Percentiles rank a stretch among this genome's conserved stretches.
Evolutionary conservation across 2,329 filamentous ascomycete genomes (phyloP).

Genomic region (Curvularia eragrostidis): DNA sequence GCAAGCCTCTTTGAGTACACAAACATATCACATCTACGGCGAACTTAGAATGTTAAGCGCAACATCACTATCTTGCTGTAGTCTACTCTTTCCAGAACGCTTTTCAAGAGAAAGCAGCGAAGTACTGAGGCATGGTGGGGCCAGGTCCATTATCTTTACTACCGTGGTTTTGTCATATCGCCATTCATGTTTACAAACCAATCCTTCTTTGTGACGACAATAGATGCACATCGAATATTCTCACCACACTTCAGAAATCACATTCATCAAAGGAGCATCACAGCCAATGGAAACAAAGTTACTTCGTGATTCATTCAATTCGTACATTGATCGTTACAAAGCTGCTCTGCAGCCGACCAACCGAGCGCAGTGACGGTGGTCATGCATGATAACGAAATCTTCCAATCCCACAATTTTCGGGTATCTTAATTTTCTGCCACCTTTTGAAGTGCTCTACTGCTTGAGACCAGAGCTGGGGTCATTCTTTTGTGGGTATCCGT

Average conservation of each 20-base stretch:
- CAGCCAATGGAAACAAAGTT: background rate
- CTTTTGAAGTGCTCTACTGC: constrained; percentile 18
- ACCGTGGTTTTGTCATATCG: background rate
- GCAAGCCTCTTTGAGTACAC: background rate
- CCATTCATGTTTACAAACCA: background rate
- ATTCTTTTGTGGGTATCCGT: constrained; percentile 52
- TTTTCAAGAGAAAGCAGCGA: background rate
- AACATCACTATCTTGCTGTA: background rate
- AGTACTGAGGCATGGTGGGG: background rate
- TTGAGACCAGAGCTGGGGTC: constrained; percentile 45
- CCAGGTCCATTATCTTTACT: background rate
- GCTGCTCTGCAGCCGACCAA: constrained; percentile 22
- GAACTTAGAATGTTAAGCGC: background rate
- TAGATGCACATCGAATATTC: background rate
- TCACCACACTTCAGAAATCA: background rate
- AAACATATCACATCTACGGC: background rate
- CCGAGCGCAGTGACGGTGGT: constrained; percentile 21
- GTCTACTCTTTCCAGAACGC: background rate
- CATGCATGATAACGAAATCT: constrained; percentile 10
- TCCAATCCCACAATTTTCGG: constrained; percentile 9
- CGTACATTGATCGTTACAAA: constrained; percentile 10
- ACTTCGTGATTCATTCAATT: constrained; percentile 14
- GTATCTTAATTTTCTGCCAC: constrained; percentile 8
- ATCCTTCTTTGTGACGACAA: background rate
- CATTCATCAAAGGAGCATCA: background rate